Evolutionary conservation across 768 basidiomycete species (phyloP).

Genomic region (Kwoniella bestiolae): DNA sequence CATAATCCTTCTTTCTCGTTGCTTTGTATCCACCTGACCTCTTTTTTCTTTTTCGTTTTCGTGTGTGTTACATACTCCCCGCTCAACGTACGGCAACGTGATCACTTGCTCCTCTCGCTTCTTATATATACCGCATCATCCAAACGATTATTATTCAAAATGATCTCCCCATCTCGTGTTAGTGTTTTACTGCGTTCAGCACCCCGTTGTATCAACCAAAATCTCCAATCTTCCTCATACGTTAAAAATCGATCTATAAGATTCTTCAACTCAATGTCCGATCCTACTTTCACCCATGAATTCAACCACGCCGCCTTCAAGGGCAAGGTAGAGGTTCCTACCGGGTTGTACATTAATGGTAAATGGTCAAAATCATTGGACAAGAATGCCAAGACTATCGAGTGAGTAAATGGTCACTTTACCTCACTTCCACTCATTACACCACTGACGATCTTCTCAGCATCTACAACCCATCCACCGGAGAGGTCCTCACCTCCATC

Average conservation of each 20-base stretch:
- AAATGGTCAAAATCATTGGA: constrained; percentile 68
- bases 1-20: background rate
- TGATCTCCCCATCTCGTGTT: constrained; percentile 7
- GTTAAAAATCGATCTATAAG: constrained; percentile 7
- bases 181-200: background rate
- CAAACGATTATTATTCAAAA: no score
- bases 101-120: background rate
- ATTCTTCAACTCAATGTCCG: constrained; percentile 21
- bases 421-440: background rate
- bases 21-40: constrained; percentile 3
- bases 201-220: constrained; percentile 8
- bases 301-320: constrained; percentile 54
- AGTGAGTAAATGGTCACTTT: constrained; percentile 36
- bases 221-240: constrained; percentile 3
- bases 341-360: constrained; percentile 90
- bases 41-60: background rate
- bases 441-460: constrained; percentile 27
- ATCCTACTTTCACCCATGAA: constrained; percentile 50
- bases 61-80: constrained; percentile 4
- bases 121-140: background rate
- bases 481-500: constrained; percentile 51
- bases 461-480: constrained; percentile 57
- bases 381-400: constrained; percentile 50
- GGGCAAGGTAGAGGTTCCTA: constrained; percentile 64
- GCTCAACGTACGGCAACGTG: background rate